Conservation (phyloP, 306 rosid genomes). For the Calophaca sinica region DNA sequence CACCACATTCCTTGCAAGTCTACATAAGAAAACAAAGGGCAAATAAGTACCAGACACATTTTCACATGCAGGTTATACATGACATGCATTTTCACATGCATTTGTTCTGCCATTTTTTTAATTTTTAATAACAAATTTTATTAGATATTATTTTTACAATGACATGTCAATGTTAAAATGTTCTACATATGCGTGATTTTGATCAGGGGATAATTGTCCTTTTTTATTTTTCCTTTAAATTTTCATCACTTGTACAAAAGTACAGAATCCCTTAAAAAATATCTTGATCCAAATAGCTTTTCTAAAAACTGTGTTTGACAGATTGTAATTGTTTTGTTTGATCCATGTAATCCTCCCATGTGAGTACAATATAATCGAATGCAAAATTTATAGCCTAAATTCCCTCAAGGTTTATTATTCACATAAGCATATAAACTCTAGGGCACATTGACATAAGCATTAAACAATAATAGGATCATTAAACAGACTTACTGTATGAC, state of each 20-base stretch:
- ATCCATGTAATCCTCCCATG: not conserved
- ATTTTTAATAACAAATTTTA: conserved; percentile 8
- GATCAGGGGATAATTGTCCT: not conserved
- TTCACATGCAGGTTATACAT: not conserved
- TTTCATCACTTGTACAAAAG: too few relatives aligned
- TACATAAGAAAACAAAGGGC: conserved; percentile 33
- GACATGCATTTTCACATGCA: conserved; percentile 10
- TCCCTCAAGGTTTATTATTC: not conserved
- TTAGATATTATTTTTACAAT: not conserved
- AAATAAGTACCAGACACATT: not conserved
- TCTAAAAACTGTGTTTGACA: not conserved
- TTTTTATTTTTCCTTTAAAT: not conserved
- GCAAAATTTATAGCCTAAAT: conserved; percentile 4
- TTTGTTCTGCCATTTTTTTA: not conserved
- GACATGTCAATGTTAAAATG: not conserved
- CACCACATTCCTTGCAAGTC: conserved; percentile 97
- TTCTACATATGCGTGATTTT: not conserved
- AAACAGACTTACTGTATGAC: conserved; percentile 78
- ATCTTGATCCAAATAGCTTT: not conserved
- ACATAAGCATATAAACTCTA: not conserved
- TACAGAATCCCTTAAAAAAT: too few relatives aligned
- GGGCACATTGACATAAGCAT: not conserved
- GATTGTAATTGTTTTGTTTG: not conserved
- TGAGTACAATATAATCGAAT: not conserved
- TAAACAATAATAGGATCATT: conserved; percentile 22